phyloP scores from a whole-genome alignment of 1,139 yeast species.

The Lizanozyma gosingica region DNA sequence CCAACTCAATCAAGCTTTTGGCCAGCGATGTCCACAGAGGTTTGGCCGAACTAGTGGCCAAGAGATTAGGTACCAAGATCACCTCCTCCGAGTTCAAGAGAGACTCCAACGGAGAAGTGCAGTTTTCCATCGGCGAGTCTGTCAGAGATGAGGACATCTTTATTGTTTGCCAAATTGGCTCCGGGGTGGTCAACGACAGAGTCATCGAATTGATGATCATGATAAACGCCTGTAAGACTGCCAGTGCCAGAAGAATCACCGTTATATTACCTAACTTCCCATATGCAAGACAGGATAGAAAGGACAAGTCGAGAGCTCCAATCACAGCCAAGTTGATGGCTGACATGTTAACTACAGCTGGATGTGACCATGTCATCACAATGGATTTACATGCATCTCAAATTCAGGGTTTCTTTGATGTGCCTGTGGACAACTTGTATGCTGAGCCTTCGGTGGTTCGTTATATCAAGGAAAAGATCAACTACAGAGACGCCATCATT shows the following conservation, averaged over 20 bases:
- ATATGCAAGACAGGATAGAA: constrained; percentile 76
- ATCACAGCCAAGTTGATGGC: constrained; percentile 76
- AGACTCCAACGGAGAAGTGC: constrained; percentile 65
- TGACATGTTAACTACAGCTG: constrained; percentile 67
- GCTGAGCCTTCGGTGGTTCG: constrained; percentile 73
- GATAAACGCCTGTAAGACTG: constrained; percentile 71
- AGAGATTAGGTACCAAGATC: constrained; percentile 50
- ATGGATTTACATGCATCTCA: constrained; percentile 83
- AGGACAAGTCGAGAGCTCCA: constrained; percentile 76
- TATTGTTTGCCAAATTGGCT: constrained; percentile 58
- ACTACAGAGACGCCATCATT: constrained; percentile 43
- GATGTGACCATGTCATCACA: constrained; percentile 74
- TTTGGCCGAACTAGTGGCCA: constrained; percentile 67
- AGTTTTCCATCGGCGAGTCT: constrained; percentile 65
- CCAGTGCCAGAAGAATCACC: constrained; percentile 71
- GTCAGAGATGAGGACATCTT: constrained; percentile 74
- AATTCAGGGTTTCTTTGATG: constrained; percentile 74
- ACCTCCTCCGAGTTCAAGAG: constrained; percentile 62
- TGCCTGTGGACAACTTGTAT: constrained; percentile 73
- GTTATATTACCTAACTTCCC: constrained; percentile 78
- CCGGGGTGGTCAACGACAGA: constrained; percentile 63
- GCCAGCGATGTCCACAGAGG: constrained; percentile 93
- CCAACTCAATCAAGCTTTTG: constrained; percentile 78
- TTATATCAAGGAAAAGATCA: constrained; percentile 50
- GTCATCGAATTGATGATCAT: constrained; percentile 63